Percentiles rank a stretch among this genome's conserved stretches.
These are phyloP conservation scores for Penicillium sp. DNA, from an alignment of 2,329 filamentous ascomycete genomes.

Conservation along the genomic window DNA sequence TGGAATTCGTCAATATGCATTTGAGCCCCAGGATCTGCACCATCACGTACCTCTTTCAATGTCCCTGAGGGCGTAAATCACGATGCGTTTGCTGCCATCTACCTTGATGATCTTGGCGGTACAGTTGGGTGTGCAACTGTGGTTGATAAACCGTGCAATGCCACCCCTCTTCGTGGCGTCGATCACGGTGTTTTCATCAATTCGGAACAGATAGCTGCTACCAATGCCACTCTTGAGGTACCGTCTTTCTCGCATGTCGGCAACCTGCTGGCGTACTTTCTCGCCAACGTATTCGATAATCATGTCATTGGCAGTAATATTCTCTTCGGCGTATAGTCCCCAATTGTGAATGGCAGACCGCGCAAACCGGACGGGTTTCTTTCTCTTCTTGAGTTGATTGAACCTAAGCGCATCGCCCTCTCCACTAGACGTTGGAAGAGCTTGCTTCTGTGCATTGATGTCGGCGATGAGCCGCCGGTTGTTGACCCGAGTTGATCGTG, in stretches of 20 bases:
- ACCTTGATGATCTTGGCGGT: conserved; percentile 99
- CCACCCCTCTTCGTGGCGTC: conserved; percentile 98
- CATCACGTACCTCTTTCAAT: conserved; percentile 83
- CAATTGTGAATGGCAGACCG: conserved; percentile 98
- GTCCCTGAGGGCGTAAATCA: conserved; percentile 95
- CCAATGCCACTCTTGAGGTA: conserved; percentile 97
- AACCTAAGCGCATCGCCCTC: conserved; percentile 93
- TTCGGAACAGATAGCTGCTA: conserved; percentile 95
- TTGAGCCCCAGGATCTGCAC: neutral
- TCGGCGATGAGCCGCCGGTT: conserved; percentile 93
- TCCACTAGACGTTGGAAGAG: conserved; percentile 62
- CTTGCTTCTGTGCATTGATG: conserved; percentile 89
- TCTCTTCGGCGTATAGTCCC: conserved; percentile 96
- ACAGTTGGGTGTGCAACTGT: conserved; percentile 97
- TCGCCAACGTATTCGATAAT: conserved; percentile 99
- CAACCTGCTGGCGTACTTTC: conserved; percentile 93
- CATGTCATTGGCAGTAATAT: conserved; percentile 96
- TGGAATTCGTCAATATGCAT: conserved; percentile 12
- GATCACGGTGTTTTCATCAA: conserved; percentile 95
- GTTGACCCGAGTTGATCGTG: conserved; percentile 89
- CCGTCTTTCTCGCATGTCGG: conserved; percentile 87
- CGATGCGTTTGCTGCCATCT: conserved; percentile 95
- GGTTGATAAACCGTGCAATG: conserved; percentile 96
- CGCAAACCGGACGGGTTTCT: conserved; percentile 98
- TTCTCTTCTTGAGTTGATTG: conserved; percentile 98